Evolutionary conservation across 1,284 basidiomycete genomes (phyloP).

Genomic region (Acaromyces ingoldii): DNA sequence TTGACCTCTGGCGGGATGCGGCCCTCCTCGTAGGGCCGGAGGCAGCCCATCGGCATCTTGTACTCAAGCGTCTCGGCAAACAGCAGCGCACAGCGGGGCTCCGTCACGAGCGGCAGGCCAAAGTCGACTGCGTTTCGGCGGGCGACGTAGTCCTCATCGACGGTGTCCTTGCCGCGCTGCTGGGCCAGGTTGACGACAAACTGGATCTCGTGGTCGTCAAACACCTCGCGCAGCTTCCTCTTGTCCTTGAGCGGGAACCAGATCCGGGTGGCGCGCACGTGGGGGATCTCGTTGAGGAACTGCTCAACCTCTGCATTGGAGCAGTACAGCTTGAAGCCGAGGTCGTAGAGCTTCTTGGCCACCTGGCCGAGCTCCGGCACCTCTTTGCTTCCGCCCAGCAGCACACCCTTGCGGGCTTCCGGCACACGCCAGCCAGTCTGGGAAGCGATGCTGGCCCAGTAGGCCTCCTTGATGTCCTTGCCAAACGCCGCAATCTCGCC

Average conservation of each 20-base stretch:
- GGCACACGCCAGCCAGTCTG: constrained; percentile 89
- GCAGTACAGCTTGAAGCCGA: constrained; percentile 90
- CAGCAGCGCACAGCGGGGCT: constrained; percentile 78
- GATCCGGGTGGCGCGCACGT: constrained; percentile 68
- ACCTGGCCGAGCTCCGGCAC: constrained; percentile 76
- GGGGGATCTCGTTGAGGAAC: constrained; percentile 64
- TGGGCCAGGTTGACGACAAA: constrained; percentile 91
- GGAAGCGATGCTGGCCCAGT: constrained; percentile 84
- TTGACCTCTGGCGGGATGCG: constrained; percentile 82
- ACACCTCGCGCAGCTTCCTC: constrained; percentile 76
- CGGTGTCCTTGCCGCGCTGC: constrained; percentile 68
- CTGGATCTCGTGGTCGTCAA: constrained; percentile 89
- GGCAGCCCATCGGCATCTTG: constrained; percentile 79
- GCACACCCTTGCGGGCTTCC: constrained; percentile 68
- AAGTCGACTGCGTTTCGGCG: constrained; percentile 54
- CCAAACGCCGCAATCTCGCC: constrained; percentile 93
- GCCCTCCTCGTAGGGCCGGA: constrained; percentile 79
- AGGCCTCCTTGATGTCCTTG: constrained; percentile 87
- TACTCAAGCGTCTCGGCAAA: constrained; percentile 84
- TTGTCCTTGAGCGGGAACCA: constrained; percentile 97
- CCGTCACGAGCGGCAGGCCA: constrained; percentile 73
- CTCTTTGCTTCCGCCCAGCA: constrained; percentile 77
- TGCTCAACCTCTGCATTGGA: constrained; percentile 75
- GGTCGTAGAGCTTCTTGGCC: constrained; percentile 59
- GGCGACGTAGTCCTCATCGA: constrained; percentile 95